phyloP scores from a whole-genome alignment of 2,329 filamentous ascomycete genomes.

The Mariannaea sp. region DNA sequence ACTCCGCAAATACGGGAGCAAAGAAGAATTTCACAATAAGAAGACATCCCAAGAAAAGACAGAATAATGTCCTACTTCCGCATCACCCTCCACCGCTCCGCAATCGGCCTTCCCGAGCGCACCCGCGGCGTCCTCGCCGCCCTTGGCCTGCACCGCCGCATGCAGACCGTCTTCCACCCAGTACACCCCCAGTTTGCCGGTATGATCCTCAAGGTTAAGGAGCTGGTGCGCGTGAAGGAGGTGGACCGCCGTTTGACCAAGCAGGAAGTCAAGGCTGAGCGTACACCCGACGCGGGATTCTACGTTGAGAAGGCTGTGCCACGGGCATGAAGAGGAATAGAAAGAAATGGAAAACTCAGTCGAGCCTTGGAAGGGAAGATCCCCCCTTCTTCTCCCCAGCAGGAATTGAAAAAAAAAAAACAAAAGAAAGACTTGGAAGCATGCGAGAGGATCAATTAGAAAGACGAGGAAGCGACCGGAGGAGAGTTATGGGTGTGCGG shows the following conservation, averaged over 20 bases:
- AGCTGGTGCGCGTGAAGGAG: conserved; percentile 82
- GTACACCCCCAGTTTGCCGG: conserved; percentile 81
- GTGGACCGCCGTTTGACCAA: conserved; percentile 68
- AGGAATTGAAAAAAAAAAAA: too few species aligned
- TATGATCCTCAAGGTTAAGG: conserved; percentile 93
- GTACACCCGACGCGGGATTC: conserved; percentile 80
- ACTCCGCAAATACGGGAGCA: not conserved
- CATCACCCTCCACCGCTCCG: conserved; percentile 86
- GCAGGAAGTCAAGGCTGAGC: conserved; percentile 69
- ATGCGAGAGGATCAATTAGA: not conserved
- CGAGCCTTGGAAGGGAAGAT: too few species aligned
- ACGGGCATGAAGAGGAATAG: conserved; percentile 24
- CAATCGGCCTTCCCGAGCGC: conserved; percentile 83
- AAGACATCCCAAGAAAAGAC: not conserved
- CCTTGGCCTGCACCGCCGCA: conserved; percentile 82
- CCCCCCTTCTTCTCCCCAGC: too few species aligned
- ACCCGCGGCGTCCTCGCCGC: conserved; percentile 81
- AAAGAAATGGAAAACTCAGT: conserved; percentile 1
- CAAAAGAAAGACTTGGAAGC: not conserved
- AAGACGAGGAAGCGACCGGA: not conserved
- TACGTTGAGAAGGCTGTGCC: conserved; percentile 68
- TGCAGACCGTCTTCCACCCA: conserved; percentile 87
- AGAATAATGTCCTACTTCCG: conserved; percentile 77
- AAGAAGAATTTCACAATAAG: too few species aligned
- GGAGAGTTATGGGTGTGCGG: not conserved